Conservation (phyloP, 1,139 yeast species). For the Nematodospora anomalae region DNA sequence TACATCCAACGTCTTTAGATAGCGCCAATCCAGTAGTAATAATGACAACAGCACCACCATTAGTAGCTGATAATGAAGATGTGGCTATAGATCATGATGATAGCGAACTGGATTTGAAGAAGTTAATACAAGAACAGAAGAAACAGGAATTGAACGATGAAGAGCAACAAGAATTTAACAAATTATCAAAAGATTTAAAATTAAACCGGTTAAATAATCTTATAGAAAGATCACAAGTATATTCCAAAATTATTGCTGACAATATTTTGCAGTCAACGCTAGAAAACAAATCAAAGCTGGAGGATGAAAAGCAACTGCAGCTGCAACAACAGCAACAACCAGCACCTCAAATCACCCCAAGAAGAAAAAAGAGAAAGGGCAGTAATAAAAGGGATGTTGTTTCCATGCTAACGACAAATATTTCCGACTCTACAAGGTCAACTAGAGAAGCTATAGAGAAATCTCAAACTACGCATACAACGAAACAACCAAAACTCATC, state of each 20-base stretch:
- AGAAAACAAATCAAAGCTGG: conserved; percentile 7
- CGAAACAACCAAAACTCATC: conserved; percentile 63
- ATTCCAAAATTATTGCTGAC: conserved; percentile 79
- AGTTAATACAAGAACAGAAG: conserved; percentile 7
- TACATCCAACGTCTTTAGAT: not conserved
- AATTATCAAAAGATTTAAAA: conserved; percentile 43
- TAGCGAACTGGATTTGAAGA: conserved; percentile 8
- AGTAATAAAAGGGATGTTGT: conserved; percentile 22
- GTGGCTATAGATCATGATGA: conserved; percentile 1
- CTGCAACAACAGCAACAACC: conserved; percentile 9
- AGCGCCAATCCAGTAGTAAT: no score
- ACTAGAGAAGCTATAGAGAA: conserved; percentile 25
- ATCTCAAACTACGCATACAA: conserved; percentile 22
- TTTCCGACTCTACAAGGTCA: conserved; percentile 22
- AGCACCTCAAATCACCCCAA: conserved; percentile 16
- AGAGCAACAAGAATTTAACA: conserved; percentile 43
- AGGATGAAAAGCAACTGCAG: conserved; percentile 15
- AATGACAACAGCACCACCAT: conserved; percentile 3
- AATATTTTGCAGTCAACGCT: conserved; percentile 56
- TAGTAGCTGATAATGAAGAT: conserved; percentile 3
- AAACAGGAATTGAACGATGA: conserved; percentile 12
- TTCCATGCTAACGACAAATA: conserved; percentile 23
- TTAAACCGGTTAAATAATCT: conserved; percentile 64
- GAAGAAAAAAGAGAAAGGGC: conserved; percentile 15
- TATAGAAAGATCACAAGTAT: conserved; percentile 80